These are phyloP conservation scores for Nicotiana knightiana DNA, from an alignment of 257 asterid genomes.

Conservation along the genomic window DNA sequence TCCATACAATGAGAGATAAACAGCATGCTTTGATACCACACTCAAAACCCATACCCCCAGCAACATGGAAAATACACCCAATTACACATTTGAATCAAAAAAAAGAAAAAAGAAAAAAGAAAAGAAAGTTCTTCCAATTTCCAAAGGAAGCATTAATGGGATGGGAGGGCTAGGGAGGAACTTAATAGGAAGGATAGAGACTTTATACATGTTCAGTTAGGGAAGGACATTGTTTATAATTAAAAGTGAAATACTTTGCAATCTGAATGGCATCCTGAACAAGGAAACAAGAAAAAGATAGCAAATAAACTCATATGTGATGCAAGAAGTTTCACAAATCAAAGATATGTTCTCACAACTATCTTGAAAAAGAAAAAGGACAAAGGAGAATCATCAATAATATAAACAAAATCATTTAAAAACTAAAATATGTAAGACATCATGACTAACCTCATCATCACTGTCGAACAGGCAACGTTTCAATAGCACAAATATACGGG, in stretches of 20 bases:
- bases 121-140: not conserved
- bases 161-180: not conserved
- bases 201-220: not conserved
- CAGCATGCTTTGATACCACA: not conserved
- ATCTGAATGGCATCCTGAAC: not conserved
- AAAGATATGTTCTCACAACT: too few relatives aligned
- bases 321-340: too few relatives aligned
- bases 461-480: slow-evolving; percentile 84
- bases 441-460: slow-evolving; percentile 79
- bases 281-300: not conserved
- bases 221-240: not conserved
- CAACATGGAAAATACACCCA: not conserved
- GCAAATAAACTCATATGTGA: not conserved
- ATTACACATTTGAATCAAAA: not conserved
- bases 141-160: not conserved
- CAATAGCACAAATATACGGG: slow-evolving; percentile 71
- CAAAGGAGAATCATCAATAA: not conserved
- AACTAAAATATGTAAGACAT: not conserved
- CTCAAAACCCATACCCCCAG: not conserved
- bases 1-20: not conserved
- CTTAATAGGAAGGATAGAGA: not conserved
- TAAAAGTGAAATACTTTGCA: not conserved
- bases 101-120: too few relatives aligned
- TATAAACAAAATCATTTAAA: too few relatives aligned
- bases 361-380: too few relatives aligned